Evolutionary conservation across 2,329 filamentous ascomycete species (phyloP), one percentile per base, ranked within the genome.

Genomic region (Penicillium sp.): DNA sequence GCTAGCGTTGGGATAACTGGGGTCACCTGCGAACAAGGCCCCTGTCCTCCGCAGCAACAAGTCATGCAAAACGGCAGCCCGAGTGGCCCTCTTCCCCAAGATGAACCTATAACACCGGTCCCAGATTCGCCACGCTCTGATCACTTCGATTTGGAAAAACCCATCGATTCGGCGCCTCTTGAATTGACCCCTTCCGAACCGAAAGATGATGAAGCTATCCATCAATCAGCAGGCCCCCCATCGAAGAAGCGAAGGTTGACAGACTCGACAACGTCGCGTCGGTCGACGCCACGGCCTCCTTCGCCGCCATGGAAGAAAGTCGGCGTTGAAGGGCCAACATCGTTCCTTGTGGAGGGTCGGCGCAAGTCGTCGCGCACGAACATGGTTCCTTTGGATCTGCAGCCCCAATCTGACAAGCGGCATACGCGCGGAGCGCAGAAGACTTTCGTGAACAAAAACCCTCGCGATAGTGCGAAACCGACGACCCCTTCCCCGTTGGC

Each of bases 291-390:
- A n/a, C 61, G 67, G 31, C 59, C 63, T 30, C 51, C 61, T 27
- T 96, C 90, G 47, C 92, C 92, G 49, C 92, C 92, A 14, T 98
- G 92, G 92, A 96, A 92, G 70, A 85, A 80, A 56, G 76, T 85
- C 46, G 76, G 76, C 42, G 86, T 84, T 27, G 85, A 94, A 17
- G 92, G 92, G 0, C 92, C 92, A 14, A 92, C 90, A 3, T 84
- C 85, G 0, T 89, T 93, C 60, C 76, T 84, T 30, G 71, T 75
- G 43, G 72, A 77, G 59, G 79, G 79, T 26, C 72, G 72, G 48
- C 69, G 79, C 42, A 78, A 76, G 60, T 82, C 79, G 30, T 74
- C 76, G 32, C 69, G 79, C 51, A 74, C 76, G 36, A 67, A 67
- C 47, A 45, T 48, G 37, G 56, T 75, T 13, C 72, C 74, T 10